Evolutionary conservation across 192 early-diverging fungal species (phyloP), one percentile per base, ranked within the genome.

Genomic region (Phycomyces blakesleeanus): DNA sequence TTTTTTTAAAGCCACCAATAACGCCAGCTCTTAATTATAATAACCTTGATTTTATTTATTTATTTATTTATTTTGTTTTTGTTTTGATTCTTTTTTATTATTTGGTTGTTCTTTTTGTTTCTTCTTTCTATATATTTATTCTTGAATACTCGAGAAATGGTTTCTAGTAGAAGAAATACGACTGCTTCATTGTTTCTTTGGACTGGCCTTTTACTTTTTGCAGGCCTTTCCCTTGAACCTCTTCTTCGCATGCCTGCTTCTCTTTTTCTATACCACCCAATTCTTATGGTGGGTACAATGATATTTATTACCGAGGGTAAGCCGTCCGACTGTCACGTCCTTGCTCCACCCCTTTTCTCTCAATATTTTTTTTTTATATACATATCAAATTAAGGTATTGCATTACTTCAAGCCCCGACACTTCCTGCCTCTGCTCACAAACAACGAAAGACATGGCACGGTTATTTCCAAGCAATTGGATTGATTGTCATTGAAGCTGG

Each of bases 261-360:
- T 2, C 57, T 70, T 14, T 75, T 75, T 25, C 44, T 61, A 4
- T 71, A 56, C 26, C 73, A 75, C 47, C 73, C 73, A 2, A 53
- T 49, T 25, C 57, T 55, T 10, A 71, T 75, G 64, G 22, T 34
- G 14, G 21, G 51, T 5, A 25, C 51, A 1, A 16, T 75, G 16
- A 38, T 75, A 25, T 34, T 56, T n/a, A 37, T 61, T 27, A 75
- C 58, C 8, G 50, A 71, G 42, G 73, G 68, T 75, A 27, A n/a
- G 29, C 7, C 7, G 2, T 34, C 29, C 7, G 29, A 7, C 29
- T 34, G 29, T 34, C 2, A 34, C 29, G 14, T 25, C 24, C 42
- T 37, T 53, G 20, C 16, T 41, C n/a, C n/a, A 1, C 38, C 41
- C 4, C 0, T 15, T 7, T 27, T 12, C 34, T 25, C 11, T 5